Evolutionary conservation across 140 eudicot genomes (phyloP).

Genomic region (Oenanthe javanica): DNA sequence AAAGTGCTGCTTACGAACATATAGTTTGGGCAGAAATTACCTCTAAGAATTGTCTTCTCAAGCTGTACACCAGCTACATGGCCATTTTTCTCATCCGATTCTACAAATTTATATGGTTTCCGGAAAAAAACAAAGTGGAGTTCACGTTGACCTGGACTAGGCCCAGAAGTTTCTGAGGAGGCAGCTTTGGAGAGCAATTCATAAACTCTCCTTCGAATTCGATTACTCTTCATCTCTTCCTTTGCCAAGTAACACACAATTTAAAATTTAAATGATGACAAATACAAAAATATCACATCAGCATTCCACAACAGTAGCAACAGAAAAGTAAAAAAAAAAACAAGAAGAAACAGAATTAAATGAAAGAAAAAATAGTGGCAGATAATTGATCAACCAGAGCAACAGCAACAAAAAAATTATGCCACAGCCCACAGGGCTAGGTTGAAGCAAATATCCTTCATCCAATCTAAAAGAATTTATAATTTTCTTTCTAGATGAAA

Average conservation of each 20-base stretch:
- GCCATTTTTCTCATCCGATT: constrained; percentile 47
- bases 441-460: not conserved
- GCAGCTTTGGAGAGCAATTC: constrained; percentile 85
- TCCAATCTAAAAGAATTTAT: not conserved
- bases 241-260: constrained; percentile 27
- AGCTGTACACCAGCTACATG: constrained; percentile 59
- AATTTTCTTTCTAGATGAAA: not conserved
- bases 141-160: constrained; percentile 61
- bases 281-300: not conserved
- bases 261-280: not conserved
- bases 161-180: constrained; percentile 29
- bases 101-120: constrained; percentile 69
- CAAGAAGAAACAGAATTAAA: not conserved
- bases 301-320: not conserved
- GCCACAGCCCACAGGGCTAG: not conserved
- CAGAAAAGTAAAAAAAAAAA: not conserved
- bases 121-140: constrained; percentile 84
- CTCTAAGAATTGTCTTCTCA: constrained; percentile 84
- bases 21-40: constrained; percentile 23
- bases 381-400: too few relatives aligned
- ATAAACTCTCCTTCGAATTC: constrained; percentile 67
- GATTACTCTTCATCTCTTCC: constrained; percentile 87
- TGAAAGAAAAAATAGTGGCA: not conserved
- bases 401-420: not conserved
- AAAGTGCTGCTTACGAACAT: constrained; percentile 5